phyloP scores from a whole-genome alignment of 805 yeast genomes.

The Candida taoyuanica region DNA sequence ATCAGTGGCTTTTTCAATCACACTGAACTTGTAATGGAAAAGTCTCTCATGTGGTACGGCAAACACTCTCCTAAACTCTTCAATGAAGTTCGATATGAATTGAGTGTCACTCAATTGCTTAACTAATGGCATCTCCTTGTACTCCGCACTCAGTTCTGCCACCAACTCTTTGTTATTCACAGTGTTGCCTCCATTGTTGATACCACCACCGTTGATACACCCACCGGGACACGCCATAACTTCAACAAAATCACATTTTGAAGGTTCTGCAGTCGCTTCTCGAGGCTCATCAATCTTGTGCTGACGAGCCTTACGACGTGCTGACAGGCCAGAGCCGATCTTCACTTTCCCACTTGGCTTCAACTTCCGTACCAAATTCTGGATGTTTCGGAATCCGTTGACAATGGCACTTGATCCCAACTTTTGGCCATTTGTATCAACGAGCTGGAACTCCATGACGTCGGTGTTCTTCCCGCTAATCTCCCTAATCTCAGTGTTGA shows the following conservation, averaged over 20 bases:
- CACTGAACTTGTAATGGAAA: constrained; percentile 42
- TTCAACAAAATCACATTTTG: constrained; percentile 75
- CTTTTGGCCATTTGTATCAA: constrained; percentile 32
- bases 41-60: constrained; percentile 34
- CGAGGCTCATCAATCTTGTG: constrained; percentile 1
- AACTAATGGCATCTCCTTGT: constrained; percentile 28
- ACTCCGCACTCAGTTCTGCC: constrained; percentile 28
- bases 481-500: constrained; percentile 41
- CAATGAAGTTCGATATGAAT: constrained; percentile 30
- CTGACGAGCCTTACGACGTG: constrained; percentile 22
- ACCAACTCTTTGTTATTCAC: constrained; percentile 16
- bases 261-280: constrained; percentile 47
- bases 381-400: constrained; percentile 92
- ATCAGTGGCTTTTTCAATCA: constrained; percentile 49
- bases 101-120: constrained; percentile 29
- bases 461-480: constrained; percentile 69
- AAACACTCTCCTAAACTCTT: constrained; percentile 29
- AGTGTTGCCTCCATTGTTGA: constrained; percentile 29
- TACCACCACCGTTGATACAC: constrained; percentile 97
- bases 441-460: constrained; percentile 60
- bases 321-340: constrained; percentile 26
- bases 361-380: constrained; percentile 82
- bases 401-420: constrained; percentile 61
- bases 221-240: constrained; percentile 99
- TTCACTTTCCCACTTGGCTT: constrained; percentile 25